phyloP scores from a whole-genome alignment of 169 alveolate species.

The Prorocentrum cordatum region DNA sequence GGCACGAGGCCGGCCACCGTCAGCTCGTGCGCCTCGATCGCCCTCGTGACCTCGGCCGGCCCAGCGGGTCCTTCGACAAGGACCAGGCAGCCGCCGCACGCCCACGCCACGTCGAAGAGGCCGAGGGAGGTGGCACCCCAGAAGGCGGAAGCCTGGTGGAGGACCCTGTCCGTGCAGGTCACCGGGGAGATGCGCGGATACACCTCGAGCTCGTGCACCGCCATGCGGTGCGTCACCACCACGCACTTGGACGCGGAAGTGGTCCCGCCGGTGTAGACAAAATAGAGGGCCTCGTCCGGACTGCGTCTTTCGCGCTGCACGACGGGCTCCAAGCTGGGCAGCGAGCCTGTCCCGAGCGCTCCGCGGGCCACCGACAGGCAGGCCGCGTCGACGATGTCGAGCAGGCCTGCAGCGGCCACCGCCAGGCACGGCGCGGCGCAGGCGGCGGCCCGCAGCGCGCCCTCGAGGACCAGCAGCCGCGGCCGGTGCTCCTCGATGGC shows the following conservation, averaged over 20 bases:
- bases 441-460: too few species aligned
- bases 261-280: conserved; percentile 60
- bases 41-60: neutral
- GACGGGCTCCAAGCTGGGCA: too few species aligned
- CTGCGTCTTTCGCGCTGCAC: too few species aligned
- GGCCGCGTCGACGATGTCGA: too few species aligned
- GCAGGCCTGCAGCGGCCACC: too few species aligned
- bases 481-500: too few species aligned
- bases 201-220: conserved; percentile 28
- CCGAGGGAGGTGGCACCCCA: conserved; percentile 53
- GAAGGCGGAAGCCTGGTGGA: conserved; percentile 51
- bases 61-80: neutral
- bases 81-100: conserved; percentile 39
- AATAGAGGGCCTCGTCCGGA: conserved; percentile 22
- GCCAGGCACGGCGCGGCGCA: too few species aligned
- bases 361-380: too few species aligned
- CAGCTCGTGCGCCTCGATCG: conserved; percentile 6
- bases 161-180: conserved; percentile 39
- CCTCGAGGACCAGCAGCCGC: too few species aligned
- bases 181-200: neutral
- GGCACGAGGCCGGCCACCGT: conserved; percentile 63
- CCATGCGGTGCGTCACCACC: conserved; percentile 48
- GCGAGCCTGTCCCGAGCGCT: too few species aligned
- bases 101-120: conserved; percentile 32
- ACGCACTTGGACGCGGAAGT: conserved; percentile 34